Evolutionary conservation across 1,284 basidiomycete species (phyloP), one percentile per base, ranked within the genome.

Genomic region (Veloporphyrellus conicus): DNA sequence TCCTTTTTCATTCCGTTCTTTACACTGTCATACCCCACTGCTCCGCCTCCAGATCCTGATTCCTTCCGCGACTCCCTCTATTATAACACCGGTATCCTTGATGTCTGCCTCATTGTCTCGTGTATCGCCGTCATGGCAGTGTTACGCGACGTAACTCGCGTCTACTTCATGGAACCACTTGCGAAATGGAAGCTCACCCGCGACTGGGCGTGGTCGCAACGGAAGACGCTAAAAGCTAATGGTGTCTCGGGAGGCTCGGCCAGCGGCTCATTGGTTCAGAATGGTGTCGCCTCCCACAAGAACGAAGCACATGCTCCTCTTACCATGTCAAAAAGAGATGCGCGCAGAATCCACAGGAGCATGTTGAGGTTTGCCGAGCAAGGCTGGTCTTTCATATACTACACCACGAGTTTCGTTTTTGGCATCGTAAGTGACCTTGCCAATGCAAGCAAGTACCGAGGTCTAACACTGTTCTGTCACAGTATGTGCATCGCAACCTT

Each of bases 321-420:
- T 32, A 51, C 50, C 43, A 57, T 66, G 48, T 47, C 67, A 19
- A 59, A 54, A 54, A 73, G 71, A 52, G 77, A 86, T 57, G 68
- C 74, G 10, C 76, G 72, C 37, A 75, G 71, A 54, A 70, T 89
- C 52, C 78, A 85, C 46, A 79, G 87, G 62, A 84, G 81, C 54
- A 82, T 92, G 36, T 67, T 88, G 40, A 77, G 95, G 52, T 98
- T 98, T 63, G 90, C 92, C 4, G 95, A 98, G 69, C 95, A 99
- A 70, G 88, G 90, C 43, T 99, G 93, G 90, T 82, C 82, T 36
- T 75, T 87, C 42, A 68, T 89, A 38, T 97, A 95, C 70, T 94
- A 90, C 65, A 71, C 78, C 31, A 57, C 80, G 7, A 87, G 84
- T 55, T 94, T 85, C 78, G 67, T 68, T 19, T 81, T 84, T 59